A percentile compares a stretch with the other conserved stretches of the same genome.
phyloP scores from a whole-genome alignment of 306 rosid genomes.

The Cicer chorassanicum region DNA sequence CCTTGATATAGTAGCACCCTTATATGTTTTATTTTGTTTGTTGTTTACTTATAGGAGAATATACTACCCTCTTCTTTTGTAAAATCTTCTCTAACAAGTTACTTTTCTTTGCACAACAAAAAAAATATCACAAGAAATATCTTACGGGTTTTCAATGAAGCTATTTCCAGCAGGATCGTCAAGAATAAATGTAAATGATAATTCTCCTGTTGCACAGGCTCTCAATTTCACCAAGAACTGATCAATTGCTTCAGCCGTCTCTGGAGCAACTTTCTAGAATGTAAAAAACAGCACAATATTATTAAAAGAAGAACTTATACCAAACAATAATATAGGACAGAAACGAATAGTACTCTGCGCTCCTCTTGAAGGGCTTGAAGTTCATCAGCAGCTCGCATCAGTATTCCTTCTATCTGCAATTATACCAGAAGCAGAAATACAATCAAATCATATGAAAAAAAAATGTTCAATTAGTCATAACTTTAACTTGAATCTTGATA shows the following conservation, averaged over 20 bases:
- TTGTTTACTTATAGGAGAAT: too few relatives aligned
- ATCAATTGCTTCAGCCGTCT: constrained; percentile 81
- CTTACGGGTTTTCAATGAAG: constrained; percentile 93
- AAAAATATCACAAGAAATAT: constrained; percentile 3
- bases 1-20: not conserved
- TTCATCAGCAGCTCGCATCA: constrained; percentile 75
- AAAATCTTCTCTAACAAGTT: not conserved
- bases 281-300: constrained; percentile 41
- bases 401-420: constrained; percentile 84
- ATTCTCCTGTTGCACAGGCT: constrained; percentile 72
- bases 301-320: constrained; percentile 1
- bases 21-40: not conserved
- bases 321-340: constrained; percentile 2
- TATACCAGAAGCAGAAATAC: constrained; percentile 21
- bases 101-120: not conserved
- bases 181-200: constrained; percentile 70
- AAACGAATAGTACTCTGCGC: constrained; percentile 62
- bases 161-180: constrained; percentile 98
- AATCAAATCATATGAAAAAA: constrained; percentile 9
- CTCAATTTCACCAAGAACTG: constrained; percentile 72
- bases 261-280: constrained; percentile 72
- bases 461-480: constrained; percentile 3
- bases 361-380: constrained; percentile 81
- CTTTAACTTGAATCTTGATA: not conserved
- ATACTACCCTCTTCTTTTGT: not conserved